These are phyloP conservation scores for Syncephalastrum racemosum DNA, from an alignment of 371 early-diverging fungal species.

Conservation along the genomic window DNA sequence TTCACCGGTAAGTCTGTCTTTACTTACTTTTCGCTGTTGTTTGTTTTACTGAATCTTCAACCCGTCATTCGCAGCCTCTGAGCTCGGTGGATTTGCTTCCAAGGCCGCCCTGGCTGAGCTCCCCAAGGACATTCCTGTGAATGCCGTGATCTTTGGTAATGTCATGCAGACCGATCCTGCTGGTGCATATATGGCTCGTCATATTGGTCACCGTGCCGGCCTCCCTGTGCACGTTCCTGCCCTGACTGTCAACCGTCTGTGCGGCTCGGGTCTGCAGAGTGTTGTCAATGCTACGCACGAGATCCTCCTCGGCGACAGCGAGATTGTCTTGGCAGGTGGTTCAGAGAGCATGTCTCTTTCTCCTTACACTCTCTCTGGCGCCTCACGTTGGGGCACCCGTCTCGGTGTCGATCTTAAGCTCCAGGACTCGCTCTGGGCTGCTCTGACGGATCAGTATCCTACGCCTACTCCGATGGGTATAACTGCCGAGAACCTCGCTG, in stretches of 20 bases:
- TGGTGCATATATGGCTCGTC: conserved; percentile 91
- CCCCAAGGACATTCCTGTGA: conserved; percentile 71
- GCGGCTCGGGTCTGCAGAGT: conserved; percentile 95
- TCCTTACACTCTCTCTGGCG: conserved; percentile 79
- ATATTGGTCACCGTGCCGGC: conserved; percentile 88
- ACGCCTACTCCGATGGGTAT: conserved; percentile 91
- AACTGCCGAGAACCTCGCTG: conserved; percentile 94
- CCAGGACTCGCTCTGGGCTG: conserved; percentile 86
- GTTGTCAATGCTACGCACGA: conserved; percentile 93
- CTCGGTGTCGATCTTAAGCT: conserved; percentile 87
- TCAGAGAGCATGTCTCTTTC: conserved; percentile 93
- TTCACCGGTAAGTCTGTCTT: conserved; percentile 46
- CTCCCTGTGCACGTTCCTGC: conserved; percentile 83
- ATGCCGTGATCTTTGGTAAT: conserved; percentile 95
- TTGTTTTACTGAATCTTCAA: too few species aligned
- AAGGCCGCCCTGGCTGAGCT: conserved; percentile 82
- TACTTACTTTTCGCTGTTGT: too few species aligned
- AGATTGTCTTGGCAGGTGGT: conserved; percentile 90
- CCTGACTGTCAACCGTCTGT: conserved; percentile 91
- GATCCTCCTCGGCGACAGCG: conserved; percentile 80
- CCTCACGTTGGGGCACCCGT: conserved; percentile 78
- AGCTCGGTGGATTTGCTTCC: conserved; percentile 91
- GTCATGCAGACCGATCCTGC: conserved; percentile 85
- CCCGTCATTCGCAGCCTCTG: conserved; percentile 82
- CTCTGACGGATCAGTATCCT: conserved; percentile 88